Conservation (phyloP, 306 rosid genomes). For the Cucumis hystrix region DNA sequence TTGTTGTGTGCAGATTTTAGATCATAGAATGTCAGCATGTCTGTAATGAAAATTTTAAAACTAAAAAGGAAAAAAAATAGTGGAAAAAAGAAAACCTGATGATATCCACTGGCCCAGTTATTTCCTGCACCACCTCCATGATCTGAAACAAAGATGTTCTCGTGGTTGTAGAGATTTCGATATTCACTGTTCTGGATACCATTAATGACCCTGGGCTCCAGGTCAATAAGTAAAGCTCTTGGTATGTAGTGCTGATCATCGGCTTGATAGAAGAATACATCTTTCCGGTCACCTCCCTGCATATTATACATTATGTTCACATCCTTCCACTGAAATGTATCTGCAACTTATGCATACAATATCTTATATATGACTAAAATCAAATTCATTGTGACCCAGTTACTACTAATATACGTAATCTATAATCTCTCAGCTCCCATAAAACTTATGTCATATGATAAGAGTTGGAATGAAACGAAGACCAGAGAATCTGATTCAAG, state of each 20-base stretch:
- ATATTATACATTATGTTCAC: conserved; percentile 12
- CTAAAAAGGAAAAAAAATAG: neutral
- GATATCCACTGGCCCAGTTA: conserved; percentile 96
- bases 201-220: conserved; percentile 93
- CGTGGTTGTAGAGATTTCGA: conserved; percentile 89
- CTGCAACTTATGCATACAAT: neutral
- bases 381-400: neutral
- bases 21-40: neutral
- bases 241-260: conserved; percentile 99
- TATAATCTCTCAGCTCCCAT: neutral
- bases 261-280: conserved; percentile 95
- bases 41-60: neutral
- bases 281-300: conserved; percentile 96
- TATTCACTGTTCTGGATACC: conserved; percentile 95
- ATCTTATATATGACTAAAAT: neutral
- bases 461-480: neutral
- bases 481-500: neutral
- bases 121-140: conserved; percentile 99
- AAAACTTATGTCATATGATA: neutral
- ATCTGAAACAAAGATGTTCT: conserved; percentile 79
- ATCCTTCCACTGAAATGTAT: neutral
- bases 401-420: neutral
- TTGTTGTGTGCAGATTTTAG: neutral
- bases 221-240: conserved; percentile 75
- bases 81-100: conserved; percentile 47